A percentile compares a stretch with the other conserved stretches of the same genome.
These are phyloP conservation scores for Cryptosporidium bovis DNA, from an alignment of 169 alveolate genomes.

Conservation along the genomic window DNA sequence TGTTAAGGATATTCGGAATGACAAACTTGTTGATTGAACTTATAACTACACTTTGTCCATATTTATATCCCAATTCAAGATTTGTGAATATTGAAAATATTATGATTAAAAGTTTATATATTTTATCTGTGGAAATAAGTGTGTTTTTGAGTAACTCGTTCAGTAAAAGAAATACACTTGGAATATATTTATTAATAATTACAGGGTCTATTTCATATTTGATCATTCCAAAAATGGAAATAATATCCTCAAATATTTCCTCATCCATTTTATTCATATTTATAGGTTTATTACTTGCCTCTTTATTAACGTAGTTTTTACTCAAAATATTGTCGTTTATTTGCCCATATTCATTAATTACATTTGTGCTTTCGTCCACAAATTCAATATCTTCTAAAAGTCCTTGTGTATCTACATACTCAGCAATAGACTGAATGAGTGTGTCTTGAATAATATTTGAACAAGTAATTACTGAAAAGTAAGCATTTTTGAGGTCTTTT, in stretches of 20 bases:
- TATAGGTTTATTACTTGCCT: slow-evolving; percentile 13
- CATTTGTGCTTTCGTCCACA: not conserved
- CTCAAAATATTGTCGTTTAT: not conserved
- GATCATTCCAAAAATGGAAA: slow-evolving; percentile 5
- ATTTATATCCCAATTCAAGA: not conserved
- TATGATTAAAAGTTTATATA: not conserved
- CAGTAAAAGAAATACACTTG: slow-evolving; percentile 31
- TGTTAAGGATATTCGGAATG: slow-evolving; percentile 26
- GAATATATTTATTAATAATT: slow-evolving; percentile 37
- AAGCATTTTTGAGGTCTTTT: slow-evolving; percentile 28
- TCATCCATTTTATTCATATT: slow-evolving; percentile 26
- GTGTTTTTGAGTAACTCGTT: slow-evolving; percentile 40
- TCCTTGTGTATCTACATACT: slow-evolving; percentile 59
- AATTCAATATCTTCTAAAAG: slow-evolving; percentile 16
- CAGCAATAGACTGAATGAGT: slow-evolving; percentile 43
- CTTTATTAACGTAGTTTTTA: not conserved
- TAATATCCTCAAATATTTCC: slow-evolving; percentile 4
- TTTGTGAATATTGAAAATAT: slow-evolving; percentile 9
- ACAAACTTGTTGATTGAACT: slow-evolving; percentile 14
- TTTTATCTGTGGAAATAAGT: slow-evolving; percentile 6
- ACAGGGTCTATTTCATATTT: slow-evolving; percentile 35
- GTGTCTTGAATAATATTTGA: slow-evolving; percentile 46
- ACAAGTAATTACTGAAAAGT: slow-evolving; percentile 35
- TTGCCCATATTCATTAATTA: not conserved
- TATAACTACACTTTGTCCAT: slow-evolving; percentile 17